These are phyloP conservation scores for Aspergillus brasiliensis DNA, from an alignment of 2,329 filamentous ascomycete genomes.

Conservation along the genomic window DNA sequence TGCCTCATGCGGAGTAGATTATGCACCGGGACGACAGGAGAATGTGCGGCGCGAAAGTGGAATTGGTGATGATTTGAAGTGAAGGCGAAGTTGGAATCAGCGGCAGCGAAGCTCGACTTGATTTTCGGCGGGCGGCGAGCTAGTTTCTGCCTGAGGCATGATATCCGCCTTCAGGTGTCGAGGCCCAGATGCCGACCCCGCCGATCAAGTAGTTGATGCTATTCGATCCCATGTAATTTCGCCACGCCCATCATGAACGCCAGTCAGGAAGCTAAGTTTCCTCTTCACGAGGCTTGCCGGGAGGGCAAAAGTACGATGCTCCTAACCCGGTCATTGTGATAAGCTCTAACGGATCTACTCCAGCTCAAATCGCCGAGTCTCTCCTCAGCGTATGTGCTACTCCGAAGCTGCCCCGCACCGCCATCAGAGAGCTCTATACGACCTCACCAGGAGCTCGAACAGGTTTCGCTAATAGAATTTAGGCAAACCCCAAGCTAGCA, in stretches of 20 bases:
- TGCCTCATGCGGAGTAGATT: neutral
- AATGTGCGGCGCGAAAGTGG: neutral
- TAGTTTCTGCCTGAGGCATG: conserved; percentile 14
- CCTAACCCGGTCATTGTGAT: neutral
- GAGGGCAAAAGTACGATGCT: conserved; percentile 73
- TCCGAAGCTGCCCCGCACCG: conserved; percentile 30
- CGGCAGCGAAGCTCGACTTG: conserved; percentile 7
- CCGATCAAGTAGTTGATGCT: conserved; percentile 4
- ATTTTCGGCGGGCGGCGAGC: conserved; percentile 15
- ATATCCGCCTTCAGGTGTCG: conserved; percentile 3
- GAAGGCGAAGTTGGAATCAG: conserved; percentile 2
- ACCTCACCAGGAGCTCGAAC: neutral
- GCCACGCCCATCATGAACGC: conserved; percentile 38
- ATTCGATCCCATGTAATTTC: neutral
- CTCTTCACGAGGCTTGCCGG: conserved; percentile 82
- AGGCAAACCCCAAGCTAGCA: conserved; percentile 80
- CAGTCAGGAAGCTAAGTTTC: conserved; percentile 64
- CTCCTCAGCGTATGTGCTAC: conserved; percentile 63
- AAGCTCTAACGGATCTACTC: conserved; percentile 24
- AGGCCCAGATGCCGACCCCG: neutral
- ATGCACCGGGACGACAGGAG: neutral
- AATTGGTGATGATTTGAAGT: neutral
- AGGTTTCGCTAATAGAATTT: neutral
- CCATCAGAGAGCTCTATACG: neutral
- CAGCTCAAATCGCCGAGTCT: conserved; percentile 72